Base-by-base conservation (phyloP, 176 grass and related monocot species). In the Areca catechu region DNA sequence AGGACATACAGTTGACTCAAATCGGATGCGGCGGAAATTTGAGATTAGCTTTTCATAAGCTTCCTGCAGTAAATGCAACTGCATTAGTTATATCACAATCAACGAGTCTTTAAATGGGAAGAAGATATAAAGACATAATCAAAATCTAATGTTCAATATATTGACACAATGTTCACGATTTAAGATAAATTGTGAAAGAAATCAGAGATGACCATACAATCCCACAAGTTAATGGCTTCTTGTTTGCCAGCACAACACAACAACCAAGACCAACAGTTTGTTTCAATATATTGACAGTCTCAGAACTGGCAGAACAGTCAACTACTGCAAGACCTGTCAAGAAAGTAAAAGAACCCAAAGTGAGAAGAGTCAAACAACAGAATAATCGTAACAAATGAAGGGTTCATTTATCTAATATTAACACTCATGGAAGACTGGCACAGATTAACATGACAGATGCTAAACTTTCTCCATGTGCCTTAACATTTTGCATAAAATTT, bases 1-100 rank as follows among this genome's bases (percentile, higher is more conserved):
- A 27, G 48, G 49, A 48, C 83, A 79, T 88, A 90, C 92, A 60
- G 92, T 96, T 76, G 92, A 90, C 77, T 96, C 92, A 59, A 90
- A 96, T 67, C 80, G 77, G 76, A 96, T 82, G 21, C 63, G 56
- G 9, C 92, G 80, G 58, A 88, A 82, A 54, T 84, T 59, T 48
- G 70, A 88, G 48, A 68, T 73, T 63, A 96, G 69, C 77, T 85
- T 90, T 54, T 90, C 54, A 18, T 84, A 96, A 70, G 84, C 83
- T 43, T 81, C 83, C 89, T 94, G 77, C 60, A 43, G 34, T 12
- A 43, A 43, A 43, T 43, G 34, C 34, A 43, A 43, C 34, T 43
- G 9, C 34, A 14, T 43, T 43, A 43, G 34, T 9, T 43, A 43
- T 43, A 43, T 43, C 0, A 2, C 34, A 43, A 14, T 1, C 7